Evolutionary conservation across 345 rosid species (phyloP), one percentile per base, ranked within the genome.

Genomic region (Diplotaxis tenuifolia): DNA sequence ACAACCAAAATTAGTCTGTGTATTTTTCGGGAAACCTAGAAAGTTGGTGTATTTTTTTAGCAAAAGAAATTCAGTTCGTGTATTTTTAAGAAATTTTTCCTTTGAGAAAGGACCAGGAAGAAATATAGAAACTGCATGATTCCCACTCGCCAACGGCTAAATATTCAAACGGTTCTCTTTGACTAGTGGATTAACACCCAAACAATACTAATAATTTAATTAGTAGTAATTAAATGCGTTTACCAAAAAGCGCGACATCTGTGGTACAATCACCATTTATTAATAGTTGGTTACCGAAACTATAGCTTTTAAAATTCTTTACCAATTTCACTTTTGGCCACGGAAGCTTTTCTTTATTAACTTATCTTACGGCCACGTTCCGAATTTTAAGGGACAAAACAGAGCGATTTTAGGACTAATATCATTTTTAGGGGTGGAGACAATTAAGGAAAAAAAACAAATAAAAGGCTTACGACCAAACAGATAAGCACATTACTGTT

Each of bases 131-230:
- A 76, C 62, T 63, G 75, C 71, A 63, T 64, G 79, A 71, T 56
- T 64, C 56, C 75, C 80, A 76, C 72, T 64, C 34, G 2, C 67
- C 55, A 76, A 76, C 80, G 75, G 75, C 72, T 70, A 70, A 64
- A 63, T 64, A 2, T 19, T n/a, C 9, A 50, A 70, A 70, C 75
- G 75, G 75, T 72, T 76, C 31, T 38, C 0, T 58, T 70, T 62
- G 79, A 70, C 79, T 45, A 4, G 36, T 40, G 32, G 54, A 70
- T 70, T 70, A 19, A 67, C 16, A 19, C 19, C 20, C 15, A 62
- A n/a, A 65, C 3, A 12, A 56, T 68, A 25, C 28, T 61, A 67
- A 36, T 40, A 52, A n/a, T 65, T 42, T 57, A 76, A 63, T 55
- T 47, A 29, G 5, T 31, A 15, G 2, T 47, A 62, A 29, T 62